phyloP scores from a whole-genome alignment of 2,329 filamentous ascomycete genomes.

The Xylaria sp. region DNA sequence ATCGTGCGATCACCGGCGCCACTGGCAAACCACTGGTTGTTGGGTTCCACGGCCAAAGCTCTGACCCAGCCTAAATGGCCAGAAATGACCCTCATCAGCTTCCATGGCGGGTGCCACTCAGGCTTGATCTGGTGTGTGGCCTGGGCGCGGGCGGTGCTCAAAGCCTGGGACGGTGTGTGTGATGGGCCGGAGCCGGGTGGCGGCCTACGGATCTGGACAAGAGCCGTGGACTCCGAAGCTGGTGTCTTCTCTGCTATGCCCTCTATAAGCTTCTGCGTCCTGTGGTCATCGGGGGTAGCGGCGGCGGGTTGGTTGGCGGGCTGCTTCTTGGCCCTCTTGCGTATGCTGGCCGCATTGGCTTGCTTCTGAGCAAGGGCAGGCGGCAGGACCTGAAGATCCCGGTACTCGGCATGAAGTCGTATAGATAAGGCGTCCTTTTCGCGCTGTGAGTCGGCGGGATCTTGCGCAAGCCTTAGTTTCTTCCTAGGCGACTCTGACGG shows the following conservation, averaged over 20 bases:
- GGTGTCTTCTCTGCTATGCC: conserved; percentile 56
- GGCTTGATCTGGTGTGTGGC: conserved; percentile 66
- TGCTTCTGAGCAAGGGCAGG: conserved; percentile 45
- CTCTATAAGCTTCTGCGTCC: conserved; percentile 71
- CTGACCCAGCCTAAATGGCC: conserved; percentile 96
- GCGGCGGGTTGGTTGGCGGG: conserved; percentile 34
- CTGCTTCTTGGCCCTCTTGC: conserved; percentile 39
- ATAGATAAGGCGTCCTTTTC: conserved; percentile 41
- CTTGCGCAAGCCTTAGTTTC: conserved; percentile 36
- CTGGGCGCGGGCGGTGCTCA: conserved; percentile 44
- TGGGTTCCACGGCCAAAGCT: conserved; percentile 86
- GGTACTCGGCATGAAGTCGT: conserved; percentile 43
- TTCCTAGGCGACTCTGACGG: conserved; percentile 37
- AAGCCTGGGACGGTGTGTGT: conserved; percentile 31
- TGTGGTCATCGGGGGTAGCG: conserved; percentile 45
- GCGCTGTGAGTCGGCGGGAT: conserved; percentile 34
- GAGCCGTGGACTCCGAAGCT: conserved; percentile 41
- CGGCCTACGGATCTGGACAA: conserved; percentile 43
- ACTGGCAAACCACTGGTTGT: conserved; percentile 97
- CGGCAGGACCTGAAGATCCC: conserved; percentile 38
- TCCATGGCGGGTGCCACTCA: conserved; percentile 98
- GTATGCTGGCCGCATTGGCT: conserved; percentile 39
- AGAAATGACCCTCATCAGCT: conserved; percentile 95
- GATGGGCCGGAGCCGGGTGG: conserved; percentile 27
- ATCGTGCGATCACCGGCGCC: conserved; percentile 95